Conservation (phyloP, 345 rosid species). For the Boechera stricta region DNA sequence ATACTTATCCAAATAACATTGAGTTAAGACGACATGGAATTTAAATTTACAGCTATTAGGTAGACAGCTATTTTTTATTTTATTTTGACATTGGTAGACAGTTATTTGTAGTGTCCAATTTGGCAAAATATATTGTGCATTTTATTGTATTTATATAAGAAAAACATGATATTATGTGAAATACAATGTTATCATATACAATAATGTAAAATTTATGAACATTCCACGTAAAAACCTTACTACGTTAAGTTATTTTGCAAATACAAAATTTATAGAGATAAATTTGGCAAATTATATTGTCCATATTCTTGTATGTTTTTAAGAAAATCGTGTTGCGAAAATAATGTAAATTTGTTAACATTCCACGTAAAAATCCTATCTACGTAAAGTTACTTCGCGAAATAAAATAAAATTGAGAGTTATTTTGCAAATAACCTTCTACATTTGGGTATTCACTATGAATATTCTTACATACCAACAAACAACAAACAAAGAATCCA, state of each 20-base stretch:
- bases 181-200: not conserved
- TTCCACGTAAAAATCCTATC: too few species aligned
- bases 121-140: not conserved
- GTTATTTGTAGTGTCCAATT: not conserved
- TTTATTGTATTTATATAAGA: not conserved
- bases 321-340: too few species aligned
- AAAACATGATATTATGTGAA: not conserved
- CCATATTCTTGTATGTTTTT: too few species aligned
- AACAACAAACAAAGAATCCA: not conserved
- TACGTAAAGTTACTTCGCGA: too few species aligned
- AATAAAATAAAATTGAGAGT: too few species aligned
- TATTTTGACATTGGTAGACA: not conserved
- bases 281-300: too few species aligned
- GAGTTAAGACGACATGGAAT: not conserved
- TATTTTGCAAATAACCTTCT: not conserved
- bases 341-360: too few species aligned
- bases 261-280: too few species aligned
- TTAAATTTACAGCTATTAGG: conserved; percentile 3
- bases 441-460: not conserved
- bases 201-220: not conserved
- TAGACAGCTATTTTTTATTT: not conserved
- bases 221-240: too few species aligned
- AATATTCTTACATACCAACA: not conserved
- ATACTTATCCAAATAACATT: not conserved
- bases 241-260: not conserved